Evolutionary conservation across 2,329 filamentous ascomycete species (phyloP).

Genomic region (Mycosphaerella arachidis): DNA sequence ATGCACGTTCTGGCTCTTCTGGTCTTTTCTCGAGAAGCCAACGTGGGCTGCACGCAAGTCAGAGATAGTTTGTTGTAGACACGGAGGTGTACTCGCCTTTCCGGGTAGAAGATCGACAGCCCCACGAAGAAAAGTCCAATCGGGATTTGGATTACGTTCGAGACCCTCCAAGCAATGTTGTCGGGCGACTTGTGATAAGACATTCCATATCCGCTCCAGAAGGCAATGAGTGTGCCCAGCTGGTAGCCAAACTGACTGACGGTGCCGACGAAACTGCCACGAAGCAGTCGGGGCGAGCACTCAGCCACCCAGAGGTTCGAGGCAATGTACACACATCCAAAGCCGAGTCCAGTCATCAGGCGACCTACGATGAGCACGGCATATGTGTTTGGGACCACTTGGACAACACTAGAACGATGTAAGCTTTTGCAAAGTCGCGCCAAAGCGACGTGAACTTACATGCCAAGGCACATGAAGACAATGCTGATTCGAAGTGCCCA

Average conservation of each 20-base stretch:
- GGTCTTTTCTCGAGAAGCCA: conserved; percentile 18
- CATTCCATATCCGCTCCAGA: conserved; percentile 44
- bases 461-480: conserved; percentile 37
- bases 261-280: conserved; percentile 40
- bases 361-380: conserved; percentile 40
- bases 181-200: conserved; percentile 37
- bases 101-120: conserved; percentile 39
- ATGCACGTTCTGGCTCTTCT: conserved; percentile 22
- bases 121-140: conserved; percentile 37
- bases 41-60: conserved; percentile 22
- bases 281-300: conserved; percentile 38
- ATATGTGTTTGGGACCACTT: conserved; percentile 41
- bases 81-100: conserved; percentile 17
- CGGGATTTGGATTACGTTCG: conserved; percentile 41
- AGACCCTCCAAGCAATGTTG: conserved; percentile 43
- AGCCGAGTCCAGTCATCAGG: conserved; percentile 39
- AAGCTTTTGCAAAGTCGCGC: background rate
- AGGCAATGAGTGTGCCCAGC: conserved; percentile 42
- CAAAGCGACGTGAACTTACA: conserved; percentile 21
- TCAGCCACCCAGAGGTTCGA: conserved; percentile 43
- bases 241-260: conserved; percentile 43
- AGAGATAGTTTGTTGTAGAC: background rate
- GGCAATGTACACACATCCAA: conserved; percentile 42
- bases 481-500: conserved; percentile 42
- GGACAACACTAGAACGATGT: conserved; percentile 32